Evolutionary conservation across 1,284 basidiomycete species (phyloP), one percentile per base, ranked within the genome.

Genomic region (Boletellus deceptivus): DNA sequence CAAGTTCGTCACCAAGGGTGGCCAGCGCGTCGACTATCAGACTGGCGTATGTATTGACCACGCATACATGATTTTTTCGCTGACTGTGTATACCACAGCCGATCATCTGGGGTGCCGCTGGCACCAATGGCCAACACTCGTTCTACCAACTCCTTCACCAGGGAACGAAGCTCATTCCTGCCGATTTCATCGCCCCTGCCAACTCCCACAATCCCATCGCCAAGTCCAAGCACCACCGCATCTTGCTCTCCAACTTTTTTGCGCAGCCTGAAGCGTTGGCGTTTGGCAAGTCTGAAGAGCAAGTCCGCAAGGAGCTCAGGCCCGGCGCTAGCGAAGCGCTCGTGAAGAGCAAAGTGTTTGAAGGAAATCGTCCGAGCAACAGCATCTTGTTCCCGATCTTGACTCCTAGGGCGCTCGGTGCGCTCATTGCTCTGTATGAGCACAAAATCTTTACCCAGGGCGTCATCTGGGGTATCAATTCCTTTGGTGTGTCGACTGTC

Each of bases 371-470:
- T 54, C 96, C 96, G 3, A 98, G 94, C 71, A 98, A 98, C 78
- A 92, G 90, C 62, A 94, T 98, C 72, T 73, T 99, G 71, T 94
- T 98, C 83, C 91, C 94, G 36, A 77, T 93, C 59, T 74, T 98
- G 63, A 98, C 93, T 1, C 96, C 97, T 11, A 83, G 86, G 39
- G 90, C 88, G 6, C 85, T 98, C 29, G 95, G 91, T 43, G 87
- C 92, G 1, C 74, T 96, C 46, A 88, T 96, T 64, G 91, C 89
- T n/a, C 66, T 96, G 58, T 96, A 96, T 69, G 96, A 99, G 75
- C 96, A 99, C 80, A 99, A 99, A 82, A 98, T 99, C 68, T 97
- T 98, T 71, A 89, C 91, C 0, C 97, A 99, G 72, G 96, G 96
- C 65, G 89, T 91, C 45, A 80, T 98, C 57, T 98, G 95, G 95